Percentiles rank a stretch among this genome's conserved stretches.
Conservation (phyloP, 306 rosid genomes). For the Alnus rubra region DNA sequence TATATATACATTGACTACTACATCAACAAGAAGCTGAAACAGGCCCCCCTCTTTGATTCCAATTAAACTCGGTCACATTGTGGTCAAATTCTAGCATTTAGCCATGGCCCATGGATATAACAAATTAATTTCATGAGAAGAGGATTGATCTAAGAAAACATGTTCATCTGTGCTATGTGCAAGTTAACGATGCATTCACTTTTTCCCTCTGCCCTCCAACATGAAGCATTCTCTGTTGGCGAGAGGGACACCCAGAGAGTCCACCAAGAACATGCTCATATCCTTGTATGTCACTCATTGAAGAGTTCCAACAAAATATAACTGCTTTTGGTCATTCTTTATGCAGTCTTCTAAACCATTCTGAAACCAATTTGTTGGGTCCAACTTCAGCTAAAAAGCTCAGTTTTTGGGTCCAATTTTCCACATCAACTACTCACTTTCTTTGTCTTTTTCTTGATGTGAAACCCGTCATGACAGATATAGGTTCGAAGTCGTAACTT, state of each 20-base stretch:
- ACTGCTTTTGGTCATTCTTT: no score
- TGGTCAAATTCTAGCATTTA: neutral
- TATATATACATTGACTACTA: neutral
- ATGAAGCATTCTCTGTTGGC: no score
- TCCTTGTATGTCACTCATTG: no score
- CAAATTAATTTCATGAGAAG: neutral
- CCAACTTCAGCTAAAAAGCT: no score
- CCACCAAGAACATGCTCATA: no score
- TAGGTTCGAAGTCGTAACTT: no score
- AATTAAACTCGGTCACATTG: neutral
- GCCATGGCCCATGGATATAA: neutral
- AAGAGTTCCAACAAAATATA: no score
- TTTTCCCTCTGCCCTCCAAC: neutral
- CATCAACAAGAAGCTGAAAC: neutral
- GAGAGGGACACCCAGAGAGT: neutral
- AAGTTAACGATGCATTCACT: neutral
- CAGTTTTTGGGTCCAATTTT: no score
- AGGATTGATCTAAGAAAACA: neutral
- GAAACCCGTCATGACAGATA: no score
- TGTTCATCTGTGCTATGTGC: neutral
- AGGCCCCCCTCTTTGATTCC: neutral
- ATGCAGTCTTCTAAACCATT: neutral
- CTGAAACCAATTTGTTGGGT: neutral
- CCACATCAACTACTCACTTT: no score
- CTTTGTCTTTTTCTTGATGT: no score